Base-by-base conservation (phyloP, 179 eudicot species). In the Beta lomatogona region DNA sequence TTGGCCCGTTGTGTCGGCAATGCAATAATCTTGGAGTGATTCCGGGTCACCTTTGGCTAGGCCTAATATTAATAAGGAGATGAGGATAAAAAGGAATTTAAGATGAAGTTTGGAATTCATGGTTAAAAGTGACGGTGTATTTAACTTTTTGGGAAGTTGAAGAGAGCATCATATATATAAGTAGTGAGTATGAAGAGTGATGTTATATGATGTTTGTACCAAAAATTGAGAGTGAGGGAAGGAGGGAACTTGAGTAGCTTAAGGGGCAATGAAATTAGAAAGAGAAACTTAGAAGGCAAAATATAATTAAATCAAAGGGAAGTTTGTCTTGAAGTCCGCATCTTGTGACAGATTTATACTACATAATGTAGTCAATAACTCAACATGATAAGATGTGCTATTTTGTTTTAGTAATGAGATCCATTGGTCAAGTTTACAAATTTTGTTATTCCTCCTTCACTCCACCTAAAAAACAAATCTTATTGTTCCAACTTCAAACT, bases 1-100 rank as follows among this genome's bases (percentile, higher is more conserved):
- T 10, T 88, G 84, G 72, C 21, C 82, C 4, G 85, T 81, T n/a
- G 87, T 60, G 59, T 90, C 92, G 0, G 93, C 95, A 14, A 93
- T 54, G 81, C 98, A 95, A 66, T 92, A 95, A 61, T 95, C 98
- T 79, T 91, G 93, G 28, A 92, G 93, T 16, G 95, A 94, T 31
- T 89, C 89, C 0, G 97, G 98, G 74, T 95, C 98, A 12, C 90
- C 75, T 69, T 69, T 66, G 48, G 72, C 78, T 0, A 81, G 48
- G 61, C 79, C 83, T 53, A 71, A 53, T 2, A 48, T 48, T 5
- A 80, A 13, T n/a, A 87, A 67, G 1, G 83, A 3, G 3, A 1
- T 3, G 9, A 86, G 65, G 80, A 60, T 16, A 66, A 82, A 14
- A 57, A 82, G 19, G 68, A 86, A 65, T 3, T 58, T 77, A 58